These are phyloP conservation scores for Royoungia palumana DNA, from an alignment of 768 basidiomycete species.

Conservation along the genomic window DNA sequence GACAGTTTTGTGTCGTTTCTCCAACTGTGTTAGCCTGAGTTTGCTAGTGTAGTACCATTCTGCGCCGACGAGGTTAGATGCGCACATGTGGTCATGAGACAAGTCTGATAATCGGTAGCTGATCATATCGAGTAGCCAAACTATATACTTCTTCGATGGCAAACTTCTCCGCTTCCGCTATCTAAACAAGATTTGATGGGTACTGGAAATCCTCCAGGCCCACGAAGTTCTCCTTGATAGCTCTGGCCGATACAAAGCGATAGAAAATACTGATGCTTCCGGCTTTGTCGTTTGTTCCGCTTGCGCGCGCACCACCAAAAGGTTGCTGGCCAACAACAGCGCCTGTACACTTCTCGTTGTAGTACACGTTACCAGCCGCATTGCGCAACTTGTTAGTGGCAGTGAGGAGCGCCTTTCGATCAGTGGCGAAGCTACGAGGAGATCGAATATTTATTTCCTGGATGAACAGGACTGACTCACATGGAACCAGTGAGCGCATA, in stretches of 20 bases:
- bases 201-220: conserved; percentile 77
- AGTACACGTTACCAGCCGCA: conserved; percentile 95
- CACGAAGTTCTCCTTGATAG: conserved; percentile 97
- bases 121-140: neutral
- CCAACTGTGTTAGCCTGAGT: conserved; percentile 25
- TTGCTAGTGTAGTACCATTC: conserved; percentile 4
- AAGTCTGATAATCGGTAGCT: too few relatives aligned
- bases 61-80: too few relatives aligned
- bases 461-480: conserved; percentile 42
- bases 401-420: conserved; percentile 74
- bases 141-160: neutral
- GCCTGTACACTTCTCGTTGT: conserved; percentile 97
- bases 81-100: too few relatives aligned
- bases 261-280: conserved; percentile 76
- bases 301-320: conserved; percentile 89
- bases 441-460: conserved; percentile 8
- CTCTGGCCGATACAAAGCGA: conserved; percentile 83
- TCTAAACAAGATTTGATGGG: conserved; percentile 78
- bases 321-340: conserved; percentile 98
- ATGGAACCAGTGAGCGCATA: conserved; percentile 96
- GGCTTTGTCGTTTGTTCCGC: conserved; percentile 98
- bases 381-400: conserved; percentile 85
- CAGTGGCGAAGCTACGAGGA: conserved; percentile 66
- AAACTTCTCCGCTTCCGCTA: neutral
- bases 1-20: conserved; percentile 43